Evolutionary conservation across 345 rosid species (phyloP).

Genomic region (Adansonia digitata): DNA sequence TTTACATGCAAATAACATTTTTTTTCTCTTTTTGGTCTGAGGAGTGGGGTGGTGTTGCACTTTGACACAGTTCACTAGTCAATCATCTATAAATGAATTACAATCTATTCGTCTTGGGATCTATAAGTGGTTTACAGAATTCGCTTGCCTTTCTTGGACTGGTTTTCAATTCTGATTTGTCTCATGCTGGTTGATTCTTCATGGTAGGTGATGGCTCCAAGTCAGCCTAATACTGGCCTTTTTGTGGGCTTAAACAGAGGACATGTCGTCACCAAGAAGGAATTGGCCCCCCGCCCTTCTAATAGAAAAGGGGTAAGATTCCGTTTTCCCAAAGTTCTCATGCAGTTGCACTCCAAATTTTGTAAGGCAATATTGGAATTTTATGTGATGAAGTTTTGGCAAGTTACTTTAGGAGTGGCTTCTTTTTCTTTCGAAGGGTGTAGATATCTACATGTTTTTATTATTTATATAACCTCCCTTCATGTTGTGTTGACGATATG

Average conservation of each 20-base stretch:
- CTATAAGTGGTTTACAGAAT: neutral
- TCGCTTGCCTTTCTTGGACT: neutral
- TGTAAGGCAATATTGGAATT: neutral
- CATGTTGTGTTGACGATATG: neutral
- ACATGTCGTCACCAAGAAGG: neutral
- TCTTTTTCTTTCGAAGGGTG: neutral
- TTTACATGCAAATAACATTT: neutral
- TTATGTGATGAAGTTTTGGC: neutral
- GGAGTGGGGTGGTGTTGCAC: no score
- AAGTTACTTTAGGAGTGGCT: neutral
- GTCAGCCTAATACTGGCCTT: neutral
- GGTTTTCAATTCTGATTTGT: neutral
- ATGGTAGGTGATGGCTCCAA: neutral
- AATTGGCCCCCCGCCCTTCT: neutral
- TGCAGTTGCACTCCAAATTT: neutral
- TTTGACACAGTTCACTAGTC: neutral
- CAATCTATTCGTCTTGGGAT: neutral
- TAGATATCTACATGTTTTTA: neutral
- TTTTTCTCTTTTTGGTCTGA: no score
- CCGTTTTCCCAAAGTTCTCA: neutral
- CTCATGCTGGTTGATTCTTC: neutral
- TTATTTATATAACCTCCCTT: neutral
- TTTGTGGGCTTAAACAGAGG: neutral
- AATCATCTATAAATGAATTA: neutral
- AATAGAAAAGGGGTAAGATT: conserved; percentile 34